phyloP scores from a whole-genome alignment of 108 stramenopile genomes.

The Aurantiochytrium sp. region DNA sequence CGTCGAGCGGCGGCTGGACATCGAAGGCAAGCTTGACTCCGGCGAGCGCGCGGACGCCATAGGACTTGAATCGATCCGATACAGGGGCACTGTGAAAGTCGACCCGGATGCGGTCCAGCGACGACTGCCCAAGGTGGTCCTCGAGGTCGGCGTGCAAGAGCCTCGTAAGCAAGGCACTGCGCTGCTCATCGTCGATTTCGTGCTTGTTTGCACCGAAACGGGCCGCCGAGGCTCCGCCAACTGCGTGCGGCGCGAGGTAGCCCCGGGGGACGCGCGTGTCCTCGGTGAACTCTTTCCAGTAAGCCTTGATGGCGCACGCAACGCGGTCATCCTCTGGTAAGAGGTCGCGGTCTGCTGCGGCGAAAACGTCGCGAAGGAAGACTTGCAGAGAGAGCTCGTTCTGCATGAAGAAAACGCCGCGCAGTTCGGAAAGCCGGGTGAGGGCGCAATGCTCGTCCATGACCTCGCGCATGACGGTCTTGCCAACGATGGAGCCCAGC shows the following conservation, averaged over 20 bases:
- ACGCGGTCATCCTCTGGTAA: not conserved
- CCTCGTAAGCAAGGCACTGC: not conserved
- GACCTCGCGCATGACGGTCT: not conserved
- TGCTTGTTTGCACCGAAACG: not conserved
- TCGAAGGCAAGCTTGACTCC: not conserved
- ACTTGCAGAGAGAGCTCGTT: not conserved
- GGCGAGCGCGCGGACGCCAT: not conserved
- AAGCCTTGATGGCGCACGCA: not conserved
- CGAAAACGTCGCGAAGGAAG: not conserved
- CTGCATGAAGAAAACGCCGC: not conserved
- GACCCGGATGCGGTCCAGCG: not conserved
- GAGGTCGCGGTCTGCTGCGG: not conserved
- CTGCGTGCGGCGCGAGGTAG: not conserved
- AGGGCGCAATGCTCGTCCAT: not conserved
- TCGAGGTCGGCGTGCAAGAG: not conserved
- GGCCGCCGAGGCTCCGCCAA: too few relatives aligned
- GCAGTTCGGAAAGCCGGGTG: not conserved
- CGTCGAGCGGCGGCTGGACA: not conserved
- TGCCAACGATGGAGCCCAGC: not conserved
- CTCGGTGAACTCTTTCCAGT: not conserved
- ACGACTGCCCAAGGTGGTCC: not conserved
- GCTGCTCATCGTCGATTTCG: not conserved
- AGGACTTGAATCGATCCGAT: not conserved
- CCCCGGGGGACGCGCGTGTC: not conserved
- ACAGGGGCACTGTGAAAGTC: not conserved